These are phyloP conservation scores for Avena sativa DNA, from an alignment of 176 grass and related monocot genomes.

Conservation along the genomic window DNA sequence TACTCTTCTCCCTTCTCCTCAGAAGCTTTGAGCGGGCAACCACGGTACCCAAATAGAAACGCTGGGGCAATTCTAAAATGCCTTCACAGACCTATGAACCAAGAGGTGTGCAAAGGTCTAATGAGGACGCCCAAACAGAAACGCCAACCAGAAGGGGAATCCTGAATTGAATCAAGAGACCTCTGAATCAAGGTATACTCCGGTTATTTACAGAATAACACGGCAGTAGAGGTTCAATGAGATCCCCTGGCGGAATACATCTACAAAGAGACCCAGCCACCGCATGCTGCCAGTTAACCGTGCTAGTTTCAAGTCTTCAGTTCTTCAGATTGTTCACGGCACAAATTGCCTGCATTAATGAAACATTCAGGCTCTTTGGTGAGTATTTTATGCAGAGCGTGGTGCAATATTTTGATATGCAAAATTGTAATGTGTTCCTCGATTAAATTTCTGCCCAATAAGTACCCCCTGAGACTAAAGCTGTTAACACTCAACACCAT, in stretches of 20 bases:
- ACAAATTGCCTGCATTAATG: conserved; percentile 26
- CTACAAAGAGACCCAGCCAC: conserved; percentile 69
- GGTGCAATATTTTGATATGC: not conserved
- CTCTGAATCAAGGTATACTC: not conserved
- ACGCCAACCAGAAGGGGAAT: conserved; percentile 17
- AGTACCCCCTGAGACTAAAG: not conserved
- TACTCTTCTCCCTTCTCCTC: conserved; percentile 55
- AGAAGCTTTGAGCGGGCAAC: conserved; percentile 19
- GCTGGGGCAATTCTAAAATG: conserved; percentile 13
- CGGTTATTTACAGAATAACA: conserved; percentile 73
- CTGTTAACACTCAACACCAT: not conserved
- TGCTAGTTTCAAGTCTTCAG: not conserved
- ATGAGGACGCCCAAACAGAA: conserved; percentile 39
- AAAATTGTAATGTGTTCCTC: not conserved
- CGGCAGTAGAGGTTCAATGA: conserved; percentile 89
- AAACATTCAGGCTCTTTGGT: not conserved
- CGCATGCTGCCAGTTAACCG: conserved; percentile 53
- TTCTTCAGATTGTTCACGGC: not conserved
- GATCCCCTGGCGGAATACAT: conserved; percentile 62
- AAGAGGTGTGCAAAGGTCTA: conserved; percentile 34
- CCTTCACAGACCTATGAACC: conserved; percentile 15
- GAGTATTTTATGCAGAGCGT: not conserved
- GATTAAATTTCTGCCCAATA: not conserved
- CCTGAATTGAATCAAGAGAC: conserved; percentile 26
- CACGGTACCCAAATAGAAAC: conserved; percentile 43